Evolutionary conservation across 352 stramenopile genomes (phyloP).

Genomic region (Globisporangium radiosum): DNA sequence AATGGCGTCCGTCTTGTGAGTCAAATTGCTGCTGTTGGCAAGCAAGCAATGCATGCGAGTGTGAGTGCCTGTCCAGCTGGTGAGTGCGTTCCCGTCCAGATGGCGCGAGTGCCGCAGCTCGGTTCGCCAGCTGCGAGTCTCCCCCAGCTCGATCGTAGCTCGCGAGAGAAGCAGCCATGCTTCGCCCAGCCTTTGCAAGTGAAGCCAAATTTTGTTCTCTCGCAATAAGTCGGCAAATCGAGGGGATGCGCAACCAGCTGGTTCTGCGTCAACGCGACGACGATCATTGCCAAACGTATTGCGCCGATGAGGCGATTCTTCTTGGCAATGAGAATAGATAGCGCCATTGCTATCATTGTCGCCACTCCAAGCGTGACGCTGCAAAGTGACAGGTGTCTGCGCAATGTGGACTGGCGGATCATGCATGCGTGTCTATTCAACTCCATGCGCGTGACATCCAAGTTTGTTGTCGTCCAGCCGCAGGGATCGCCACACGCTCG

Average conservation of each 20-base stretch:
- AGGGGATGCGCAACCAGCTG: background rate
- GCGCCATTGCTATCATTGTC: no score
- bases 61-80: background rate
- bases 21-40: background rate
- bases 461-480: no score
- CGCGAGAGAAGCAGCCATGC: background rate
- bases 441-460: no score
- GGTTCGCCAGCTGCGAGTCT: background rate
- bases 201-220: background rate
- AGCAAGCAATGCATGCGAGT: background rate
- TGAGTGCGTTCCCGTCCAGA: background rate
- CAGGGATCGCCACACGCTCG: no score
- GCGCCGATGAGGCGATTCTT: no score
- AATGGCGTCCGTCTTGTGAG: no score
- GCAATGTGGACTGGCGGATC: no score
- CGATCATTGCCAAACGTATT: no score
- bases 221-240: background rate
- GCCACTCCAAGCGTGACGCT: no score
- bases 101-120: background rate
- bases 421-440: no score
- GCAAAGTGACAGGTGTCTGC: no score
- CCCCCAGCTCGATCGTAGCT: background rate
- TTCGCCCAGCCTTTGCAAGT: background rate
- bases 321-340: no score
- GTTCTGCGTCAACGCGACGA: background rate